Evolutionary conservation across 805 yeast genomes (phyloP).

Genomic region (Candida orba): DNA sequence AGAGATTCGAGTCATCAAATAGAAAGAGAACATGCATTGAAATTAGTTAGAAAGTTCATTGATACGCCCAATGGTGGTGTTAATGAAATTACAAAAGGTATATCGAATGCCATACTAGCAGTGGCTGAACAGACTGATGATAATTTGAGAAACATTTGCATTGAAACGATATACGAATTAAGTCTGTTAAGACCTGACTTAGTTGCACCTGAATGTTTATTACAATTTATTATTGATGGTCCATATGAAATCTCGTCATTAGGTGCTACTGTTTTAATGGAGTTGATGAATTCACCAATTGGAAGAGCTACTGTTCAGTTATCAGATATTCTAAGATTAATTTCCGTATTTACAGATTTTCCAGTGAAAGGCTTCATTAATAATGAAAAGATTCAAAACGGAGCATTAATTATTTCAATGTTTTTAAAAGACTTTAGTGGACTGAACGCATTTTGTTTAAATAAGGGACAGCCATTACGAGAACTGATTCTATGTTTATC

Average conservation of each 20-base stretch:
- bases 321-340: conserved; percentile 51
- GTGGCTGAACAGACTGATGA: conserved; percentile 51
- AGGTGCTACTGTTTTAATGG: conserved; percentile 41
- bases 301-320: conserved; percentile 49
- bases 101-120: conserved; percentile 59
- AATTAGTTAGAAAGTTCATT: conserved; percentile 56
- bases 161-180: conserved; percentile 49
- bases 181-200: conserved; percentile 37
- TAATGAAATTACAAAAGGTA: conserved; percentile 48
- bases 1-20: conserved; percentile 45
- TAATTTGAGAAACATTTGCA: conserved; percentile 39
- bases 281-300: conserved; percentile 50
- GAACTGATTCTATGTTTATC: conserved; percentile 55
- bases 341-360: conserved; percentile 66
- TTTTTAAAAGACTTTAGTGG: conserved; percentile 76
- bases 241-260: conserved; percentile 38
- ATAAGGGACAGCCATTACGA: conserved; percentile 47
- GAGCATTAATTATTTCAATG: conserved; percentile 51
- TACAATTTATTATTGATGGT: conserved; percentile 46
- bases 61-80: conserved; percentile 50
- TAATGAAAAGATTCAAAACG: conserved; percentile 49
- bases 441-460: conserved; percentile 50
- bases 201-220: conserved; percentile 33
- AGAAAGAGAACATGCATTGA: conserved; percentile 75
- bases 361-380: conserved; percentile 41